Percentiles rank a stretch among this genome's conserved stretches.
phyloP scores from a whole-genome alignment of 2,329 filamentous ascomycete species.

The Mollisia scopiformis region DNA sequence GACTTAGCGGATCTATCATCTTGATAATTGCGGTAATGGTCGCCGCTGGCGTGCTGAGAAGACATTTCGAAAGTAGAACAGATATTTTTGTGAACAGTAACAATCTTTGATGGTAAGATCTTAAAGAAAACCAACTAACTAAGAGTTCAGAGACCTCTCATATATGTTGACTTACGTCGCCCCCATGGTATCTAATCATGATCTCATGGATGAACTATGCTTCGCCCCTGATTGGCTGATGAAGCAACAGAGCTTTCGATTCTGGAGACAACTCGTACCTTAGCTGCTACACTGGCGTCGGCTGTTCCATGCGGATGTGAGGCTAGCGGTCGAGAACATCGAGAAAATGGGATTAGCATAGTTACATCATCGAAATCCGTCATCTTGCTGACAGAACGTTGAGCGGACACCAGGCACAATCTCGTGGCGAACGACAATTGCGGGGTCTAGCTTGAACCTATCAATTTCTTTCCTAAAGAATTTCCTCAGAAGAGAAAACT shows the following conservation, averaged over 20 bases:
- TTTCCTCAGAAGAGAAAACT: background rate
- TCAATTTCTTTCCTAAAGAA: background rate
- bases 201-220: conserved; percentile 6
- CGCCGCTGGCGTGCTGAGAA: conserved; percentile 39
- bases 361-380: background rate
- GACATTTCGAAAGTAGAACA: conserved; percentile 14
- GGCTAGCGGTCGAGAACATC: background rate
- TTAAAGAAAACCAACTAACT: background rate
- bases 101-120: background rate
- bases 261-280: background rate
- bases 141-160: background rate
- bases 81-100: background rate
- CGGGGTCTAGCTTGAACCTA: background rate
- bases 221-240: background rate
- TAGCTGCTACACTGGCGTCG: background rate
- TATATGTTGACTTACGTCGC: background rate
- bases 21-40: conserved; percentile 44
- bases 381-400: background rate
- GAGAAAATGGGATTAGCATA: background rate
- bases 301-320: background rate
- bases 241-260: background rate
- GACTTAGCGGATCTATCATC: conserved; percentile 44
- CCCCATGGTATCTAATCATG: conserved; percentile 1
- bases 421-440: background rate
- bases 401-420: background rate